A percentile compares a stretch with the other conserved stretches of the same genome.
Evolutionary conservation across 2,329 filamentous ascomycete species (phyloP).

Genomic region (Furcasterigmium sp.): DNA sequence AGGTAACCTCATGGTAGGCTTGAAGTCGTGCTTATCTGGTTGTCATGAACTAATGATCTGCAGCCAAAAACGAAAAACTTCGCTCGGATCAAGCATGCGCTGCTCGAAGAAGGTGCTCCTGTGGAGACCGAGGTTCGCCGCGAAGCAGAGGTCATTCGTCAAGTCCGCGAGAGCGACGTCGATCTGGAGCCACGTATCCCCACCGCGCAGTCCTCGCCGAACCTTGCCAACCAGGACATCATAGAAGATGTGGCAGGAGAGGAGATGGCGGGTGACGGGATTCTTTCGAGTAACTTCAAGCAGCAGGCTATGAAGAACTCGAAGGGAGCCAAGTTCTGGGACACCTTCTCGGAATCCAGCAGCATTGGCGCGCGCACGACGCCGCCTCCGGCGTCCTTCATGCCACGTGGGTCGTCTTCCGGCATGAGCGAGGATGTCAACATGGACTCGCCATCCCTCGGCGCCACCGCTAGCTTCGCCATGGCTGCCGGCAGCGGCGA

Average conservation of each 20-base stretch:
- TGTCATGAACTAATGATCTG: not conserved
- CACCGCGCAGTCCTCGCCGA: constrained; percentile 63
- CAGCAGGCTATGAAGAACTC: constrained; percentile 68
- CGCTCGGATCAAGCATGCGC: constrained; percentile 82
- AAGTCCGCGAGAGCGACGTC: constrained; percentile 85
- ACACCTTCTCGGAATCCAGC: constrained; percentile 66
- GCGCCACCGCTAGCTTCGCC: constrained; percentile 26
- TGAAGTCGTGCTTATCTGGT: too few species aligned
- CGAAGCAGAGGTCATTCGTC: constrained; percentile 92
- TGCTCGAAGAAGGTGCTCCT: constrained; percentile 82
- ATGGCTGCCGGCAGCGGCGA: constrained; percentile 15
- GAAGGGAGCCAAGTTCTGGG: constrained; percentile 70
- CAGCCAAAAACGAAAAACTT: constrained; percentile 97
- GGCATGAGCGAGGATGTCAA: constrained; percentile 64
- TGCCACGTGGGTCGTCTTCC: constrained; percentile 54
- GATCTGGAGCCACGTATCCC: constrained; percentile 47
- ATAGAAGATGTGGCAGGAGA: constrained; percentile 69
- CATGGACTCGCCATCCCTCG: constrained; percentile 62
- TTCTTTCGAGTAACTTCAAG: constrained; percentile 64
- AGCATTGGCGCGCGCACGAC: constrained; percentile 43
- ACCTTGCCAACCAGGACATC: constrained; percentile 55
- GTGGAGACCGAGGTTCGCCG: constrained; percentile 83
- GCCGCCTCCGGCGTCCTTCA: constrained; percentile 60
- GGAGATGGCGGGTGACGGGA: constrained; percentile 55
- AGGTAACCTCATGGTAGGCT: constrained; percentile 84